Conservation (phyloP, 106 monocot species). For the Dendrobium huoshanense region DNA sequence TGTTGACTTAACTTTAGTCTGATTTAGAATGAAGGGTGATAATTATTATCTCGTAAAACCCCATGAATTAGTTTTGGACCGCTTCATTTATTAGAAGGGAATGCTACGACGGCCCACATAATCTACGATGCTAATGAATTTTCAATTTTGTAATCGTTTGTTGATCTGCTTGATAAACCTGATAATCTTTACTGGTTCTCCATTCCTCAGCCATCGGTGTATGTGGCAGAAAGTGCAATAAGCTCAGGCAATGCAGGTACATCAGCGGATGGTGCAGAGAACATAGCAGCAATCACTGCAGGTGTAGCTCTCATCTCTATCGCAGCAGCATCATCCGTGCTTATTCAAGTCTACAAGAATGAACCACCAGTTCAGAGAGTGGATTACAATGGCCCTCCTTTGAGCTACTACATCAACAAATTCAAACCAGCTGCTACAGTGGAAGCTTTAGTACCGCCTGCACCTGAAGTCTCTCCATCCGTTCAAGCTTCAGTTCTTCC, state of each 20-base stretch:
- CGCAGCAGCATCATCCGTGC: conserved; percentile 67
- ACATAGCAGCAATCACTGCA: conserved; percentile 47
- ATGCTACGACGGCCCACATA: too few species aligned
- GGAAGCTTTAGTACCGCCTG: conserved; percentile 29
- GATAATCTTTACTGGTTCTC: neutral
- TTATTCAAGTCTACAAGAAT: conserved; percentile 77
- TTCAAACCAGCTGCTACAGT: conserved; percentile 52
- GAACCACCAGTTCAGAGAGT: conserved; percentile 21
- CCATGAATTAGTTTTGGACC: too few species aligned
- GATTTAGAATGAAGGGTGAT: too few species aligned
- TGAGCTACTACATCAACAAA: conserved; percentile 88
- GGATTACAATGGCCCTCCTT: conserved; percentile 72
- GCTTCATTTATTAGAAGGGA: too few species aligned
- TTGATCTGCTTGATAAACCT: neutral
- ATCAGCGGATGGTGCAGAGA: conserved; percentile 70
- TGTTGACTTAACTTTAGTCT: too few species aligned
- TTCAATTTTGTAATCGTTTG: too few species aligned
- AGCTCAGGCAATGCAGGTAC: conserved; percentile 84
- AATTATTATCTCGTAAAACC: too few species aligned
- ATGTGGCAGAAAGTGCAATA: conserved; percentile 79
- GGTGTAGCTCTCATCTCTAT: conserved; percentile 62
- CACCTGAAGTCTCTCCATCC: conserved; percentile 23
- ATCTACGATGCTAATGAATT: too few species aligned
- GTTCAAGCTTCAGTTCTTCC: conserved; percentile 18
- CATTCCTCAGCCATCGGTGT: conserved; percentile 62